A percentile compares a stretch with the other conserved stretches of the same genome.
Conservation (phyloP, 2,329 filamentous ascomycete genomes). For the Penicillium occitanis region DNA sequence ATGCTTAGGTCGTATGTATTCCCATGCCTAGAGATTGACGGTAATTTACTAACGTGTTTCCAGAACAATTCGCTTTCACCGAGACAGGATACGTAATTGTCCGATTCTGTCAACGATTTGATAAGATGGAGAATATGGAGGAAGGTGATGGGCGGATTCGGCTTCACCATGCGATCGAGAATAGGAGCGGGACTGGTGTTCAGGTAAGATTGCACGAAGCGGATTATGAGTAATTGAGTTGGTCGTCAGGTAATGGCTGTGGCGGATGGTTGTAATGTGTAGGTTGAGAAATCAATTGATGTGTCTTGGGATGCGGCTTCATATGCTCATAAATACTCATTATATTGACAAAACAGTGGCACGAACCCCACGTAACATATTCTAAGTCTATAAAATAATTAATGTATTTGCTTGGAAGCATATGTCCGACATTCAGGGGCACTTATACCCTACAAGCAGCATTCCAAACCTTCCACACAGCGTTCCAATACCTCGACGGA, state of each 20-base stretch:
- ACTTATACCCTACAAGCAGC: background rate
- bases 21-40: background rate
- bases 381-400: background rate
- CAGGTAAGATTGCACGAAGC: slow-evolving; percentile 19
- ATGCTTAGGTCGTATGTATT: slow-evolving; percentile 27
- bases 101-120: slow-evolving; percentile 19
- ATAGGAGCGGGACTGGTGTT: slow-evolving; percentile 21
- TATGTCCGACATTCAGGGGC: background rate
- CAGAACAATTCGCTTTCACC: slow-evolving; percentile 22
- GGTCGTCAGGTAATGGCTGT: background rate
- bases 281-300: background rate
- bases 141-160: slow-evolving; percentile 20
- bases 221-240: background rate
- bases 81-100: slow-evolving; percentile 19
- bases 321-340: background rate
- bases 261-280: background rate
- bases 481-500: slow-evolving; percentile 16
- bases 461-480: slow-evolving; percentile 16
- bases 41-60: background rate
- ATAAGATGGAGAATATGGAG: slow-evolving; percentile 21
- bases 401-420: background rate
- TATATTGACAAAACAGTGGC: background rate
- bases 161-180: slow-evolving; percentile 22
- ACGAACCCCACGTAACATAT: background rate
- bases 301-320: background rate